These are phyloP conservation scores for Amylostereum areolatum DNA, from an alignment of 1,284 basidiomycete genomes.

Conservation along the genomic window DNA sequence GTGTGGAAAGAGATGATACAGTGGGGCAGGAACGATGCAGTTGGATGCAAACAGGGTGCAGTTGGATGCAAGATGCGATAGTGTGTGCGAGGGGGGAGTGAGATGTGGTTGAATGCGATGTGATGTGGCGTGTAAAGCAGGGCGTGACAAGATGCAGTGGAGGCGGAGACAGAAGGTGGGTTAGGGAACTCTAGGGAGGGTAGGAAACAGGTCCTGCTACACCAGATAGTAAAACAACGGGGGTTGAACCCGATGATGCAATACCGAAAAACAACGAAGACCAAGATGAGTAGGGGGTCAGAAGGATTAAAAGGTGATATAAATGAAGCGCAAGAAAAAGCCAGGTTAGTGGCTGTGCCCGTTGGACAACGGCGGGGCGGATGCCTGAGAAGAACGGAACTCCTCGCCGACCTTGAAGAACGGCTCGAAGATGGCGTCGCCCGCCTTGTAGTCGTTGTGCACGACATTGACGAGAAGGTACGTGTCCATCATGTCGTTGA, in stretches of 20 bases:
- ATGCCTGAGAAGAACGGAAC: conserved; percentile 17
- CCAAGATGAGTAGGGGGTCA: conserved; percentile 1
- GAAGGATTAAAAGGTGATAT: conserved; percentile 8
- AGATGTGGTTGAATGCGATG: conserved; percentile 8
- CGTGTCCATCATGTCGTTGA: conserved; percentile 75
- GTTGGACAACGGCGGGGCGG: conserved; percentile 8
- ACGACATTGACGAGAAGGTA: conserved; percentile 95
- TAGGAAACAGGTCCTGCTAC: conserved; percentile 26
- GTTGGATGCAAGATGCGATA: conserved; percentile 14
- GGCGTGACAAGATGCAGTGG: conserved; percentile 14
- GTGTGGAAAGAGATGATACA: conserved; percentile 22
- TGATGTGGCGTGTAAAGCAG: conserved; percentile 12
- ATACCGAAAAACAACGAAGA: conserved; percentile 8
- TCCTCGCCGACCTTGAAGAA: conserved; percentile 74
- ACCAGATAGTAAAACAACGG: conserved; percentile 34
- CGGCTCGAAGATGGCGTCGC: conserved; percentile 81
- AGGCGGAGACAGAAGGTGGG: conserved; percentile 3
- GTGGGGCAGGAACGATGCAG: conserved; percentile 4
- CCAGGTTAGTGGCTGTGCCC: conserved; percentile 14
- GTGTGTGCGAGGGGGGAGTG: conserved; percentile 3
- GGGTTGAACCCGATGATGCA: conserved; percentile 67
- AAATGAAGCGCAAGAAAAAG: conserved; percentile 6
- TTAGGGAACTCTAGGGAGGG: conserved; percentile 7
- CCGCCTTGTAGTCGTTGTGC: conserved; percentile 91
- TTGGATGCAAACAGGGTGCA: conserved; percentile 28